Conservation (phyloP, 78 protist species). For the Mastigamoeba balamuthi region DNA sequence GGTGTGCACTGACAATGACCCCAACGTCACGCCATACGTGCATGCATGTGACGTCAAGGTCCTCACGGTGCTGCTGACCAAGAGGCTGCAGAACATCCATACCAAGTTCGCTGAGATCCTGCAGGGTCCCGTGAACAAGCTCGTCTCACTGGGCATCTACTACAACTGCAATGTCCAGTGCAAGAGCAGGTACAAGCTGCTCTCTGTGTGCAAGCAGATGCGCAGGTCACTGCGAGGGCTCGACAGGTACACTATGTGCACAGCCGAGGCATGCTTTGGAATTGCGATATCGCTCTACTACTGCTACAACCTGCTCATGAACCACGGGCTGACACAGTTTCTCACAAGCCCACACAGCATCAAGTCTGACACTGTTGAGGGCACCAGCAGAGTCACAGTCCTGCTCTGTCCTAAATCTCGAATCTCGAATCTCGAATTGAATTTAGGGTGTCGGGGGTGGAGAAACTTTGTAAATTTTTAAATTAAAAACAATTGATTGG, state of each 20-base stretch:
- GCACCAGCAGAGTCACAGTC: background rate
- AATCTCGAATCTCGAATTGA: too few species aligned
- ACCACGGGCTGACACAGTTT: background rate
- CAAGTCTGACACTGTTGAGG: background rate
- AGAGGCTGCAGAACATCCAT: background rate
- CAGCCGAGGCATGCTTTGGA: background rate
- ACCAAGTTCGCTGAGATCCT: background rate
- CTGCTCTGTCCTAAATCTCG: too few species aligned
- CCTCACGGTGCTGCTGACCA: background rate
- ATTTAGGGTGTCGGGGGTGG: too few species aligned
- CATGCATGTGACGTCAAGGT: constrained; percentile 3
- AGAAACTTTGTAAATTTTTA: too few species aligned
- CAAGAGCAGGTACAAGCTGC: background rate
- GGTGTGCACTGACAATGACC: constrained; percentile 29
- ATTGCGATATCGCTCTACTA: background rate
- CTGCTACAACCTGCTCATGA: background rate
- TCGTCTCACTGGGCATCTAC: background rate
- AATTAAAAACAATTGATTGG: too few species aligned
- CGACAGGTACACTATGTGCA: background rate
- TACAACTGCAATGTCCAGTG: background rate
- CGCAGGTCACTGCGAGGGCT: background rate
- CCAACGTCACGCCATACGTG: constrained; percentile 39
- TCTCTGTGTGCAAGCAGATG: background rate
- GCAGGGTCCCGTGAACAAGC: background rate
- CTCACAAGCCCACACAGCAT: too few species aligned